A percentile compares a stretch with the other conserved stretches of the same genome.
Conservation (phyloP, 768 basidiomycete genomes). For the Suillus alpinus region DNA sequence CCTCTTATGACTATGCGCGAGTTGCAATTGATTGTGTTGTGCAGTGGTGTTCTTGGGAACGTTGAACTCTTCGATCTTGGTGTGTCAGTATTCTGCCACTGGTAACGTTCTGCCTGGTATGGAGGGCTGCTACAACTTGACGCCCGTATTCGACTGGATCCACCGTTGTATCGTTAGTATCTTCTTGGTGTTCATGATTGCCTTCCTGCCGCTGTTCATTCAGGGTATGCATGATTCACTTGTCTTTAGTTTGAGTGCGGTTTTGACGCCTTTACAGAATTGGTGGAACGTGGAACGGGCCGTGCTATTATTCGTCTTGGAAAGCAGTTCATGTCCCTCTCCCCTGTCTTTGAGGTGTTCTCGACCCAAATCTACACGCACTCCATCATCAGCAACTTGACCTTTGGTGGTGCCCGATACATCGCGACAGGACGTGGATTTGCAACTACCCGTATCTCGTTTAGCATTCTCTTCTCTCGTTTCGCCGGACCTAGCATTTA, state of each 20-base stretch:
- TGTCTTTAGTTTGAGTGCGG: not conserved
- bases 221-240: constrained; percentile 59
- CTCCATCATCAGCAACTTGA: constrained; percentile 95
- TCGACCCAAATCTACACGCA: constrained; percentile 98
- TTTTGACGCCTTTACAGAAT: constrained; percentile 52
- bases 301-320: constrained; percentile 88
- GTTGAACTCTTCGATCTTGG: constrained; percentile 72
- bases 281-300: constrained; percentile 92
- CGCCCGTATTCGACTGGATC: constrained; percentile 95
- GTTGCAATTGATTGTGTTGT: constrained; percentile 16
- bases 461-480: constrained; percentile 94
- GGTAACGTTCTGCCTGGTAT: constrained; percentile 77
- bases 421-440: constrained; percentile 99
- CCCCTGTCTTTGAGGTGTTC: constrained; percentile 96
- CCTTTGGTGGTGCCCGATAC: constrained; percentile 96
- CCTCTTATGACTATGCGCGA: constrained; percentile 13
- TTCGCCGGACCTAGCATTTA: constrained; percentile 99
- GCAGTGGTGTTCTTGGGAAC: constrained; percentile 94
- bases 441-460: constrained; percentile 92
- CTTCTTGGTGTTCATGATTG: constrained; percentile 97
- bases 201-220: constrained; percentile 91
- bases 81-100: constrained; percentile 75
- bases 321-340: constrained; percentile 93
- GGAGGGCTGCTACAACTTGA: constrained; percentile 90
- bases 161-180: constrained; percentile 95